Evolutionary conservation across 139 green algal genomes (phyloP).

Genomic region (Coccomyxa sp.): DNA sequence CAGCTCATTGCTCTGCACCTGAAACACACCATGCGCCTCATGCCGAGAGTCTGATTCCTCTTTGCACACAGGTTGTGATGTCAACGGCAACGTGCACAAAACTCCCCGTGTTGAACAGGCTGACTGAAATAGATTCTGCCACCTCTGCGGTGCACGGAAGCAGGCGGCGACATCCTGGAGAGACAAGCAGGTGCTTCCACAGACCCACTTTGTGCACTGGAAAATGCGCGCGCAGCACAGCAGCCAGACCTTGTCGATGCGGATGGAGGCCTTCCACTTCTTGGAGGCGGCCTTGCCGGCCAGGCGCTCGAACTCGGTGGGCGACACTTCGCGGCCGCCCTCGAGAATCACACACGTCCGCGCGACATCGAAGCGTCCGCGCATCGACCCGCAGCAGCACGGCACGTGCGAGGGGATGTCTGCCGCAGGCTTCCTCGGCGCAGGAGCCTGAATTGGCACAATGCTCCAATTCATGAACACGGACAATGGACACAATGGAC

Average conservation of each 20-base stretch:
- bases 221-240: not conserved
- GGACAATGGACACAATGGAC: too few species aligned
- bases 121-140: too few species aligned
- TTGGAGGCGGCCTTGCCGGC: conserved; percentile 67
- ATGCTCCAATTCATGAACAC: not conserved
- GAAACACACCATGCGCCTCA: too few species aligned
- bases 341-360: conserved; percentile 25
- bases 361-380: conserved; percentile 38
- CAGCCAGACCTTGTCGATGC: conserved; percentile 19
- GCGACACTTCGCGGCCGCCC: conserved; percentile 42
- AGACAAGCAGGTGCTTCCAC: too few species aligned
- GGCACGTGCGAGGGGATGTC: conserved; percentile 37
- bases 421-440: not conserved
- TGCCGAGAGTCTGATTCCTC: too few species aligned
- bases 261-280: conserved; percentile 76
- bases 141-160: too few species aligned
- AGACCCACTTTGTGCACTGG: too few species aligned
- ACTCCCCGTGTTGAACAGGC: too few species aligned
- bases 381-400: conserved; percentile 56
- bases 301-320: conserved; percentile 80
- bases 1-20: too few species aligned
- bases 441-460: not conserved
- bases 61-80: too few species aligned
- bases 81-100: too few species aligned
- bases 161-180: too few species aligned